These are phyloP conservation scores for Colletotrichum cuscutae DNA, from an alignment of 2,329 filamentous ascomycete genomes.

Conservation along the genomic window DNA sequence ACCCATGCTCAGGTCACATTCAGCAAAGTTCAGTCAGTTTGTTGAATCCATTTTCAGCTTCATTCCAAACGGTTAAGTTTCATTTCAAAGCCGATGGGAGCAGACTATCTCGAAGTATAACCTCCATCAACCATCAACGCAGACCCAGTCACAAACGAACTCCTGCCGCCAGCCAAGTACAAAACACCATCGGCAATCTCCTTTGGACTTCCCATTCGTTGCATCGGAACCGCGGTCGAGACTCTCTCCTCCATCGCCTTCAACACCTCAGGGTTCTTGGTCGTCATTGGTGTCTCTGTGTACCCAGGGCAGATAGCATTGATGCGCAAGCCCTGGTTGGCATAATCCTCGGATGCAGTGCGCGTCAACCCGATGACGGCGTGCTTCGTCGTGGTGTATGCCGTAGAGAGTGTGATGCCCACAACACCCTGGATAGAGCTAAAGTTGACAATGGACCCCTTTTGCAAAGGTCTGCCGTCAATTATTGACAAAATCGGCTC, in stretches of 20 bases:
- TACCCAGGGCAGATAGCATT: conserved; percentile 48
- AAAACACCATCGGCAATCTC: conserved; percentile 44
- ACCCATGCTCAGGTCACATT: background rate
- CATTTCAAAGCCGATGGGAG: background rate
- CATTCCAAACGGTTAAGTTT: background rate
- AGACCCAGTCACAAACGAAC: conserved; percentile 26
- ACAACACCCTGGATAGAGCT: conserved; percentile 26
- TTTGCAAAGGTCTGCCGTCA: conserved; percentile 37
- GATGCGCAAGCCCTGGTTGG: conserved; percentile 50
- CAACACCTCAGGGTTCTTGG: conserved; percentile 39
- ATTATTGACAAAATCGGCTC: conserved; percentile 49
- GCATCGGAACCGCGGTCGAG: conserved; percentile 40
- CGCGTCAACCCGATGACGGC: conserved; percentile 11
- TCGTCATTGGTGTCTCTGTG: conserved; percentile 44
- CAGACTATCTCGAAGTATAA: conserved; percentile 14
- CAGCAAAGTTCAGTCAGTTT: background rate
- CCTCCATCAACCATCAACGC: conserved; percentile 31
- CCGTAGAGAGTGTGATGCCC: conserved; percentile 22
- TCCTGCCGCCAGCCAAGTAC: conserved; percentile 37
- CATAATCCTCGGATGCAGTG: conserved; percentile 53
- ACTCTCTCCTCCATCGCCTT: conserved; percentile 42
- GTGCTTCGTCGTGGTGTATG: conserved; percentile 31
- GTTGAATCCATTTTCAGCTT: background rate
- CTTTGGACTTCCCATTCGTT: conserved; percentile 40
- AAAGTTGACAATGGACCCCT: conserved; percentile 33